Evolutionary conservation across 768 basidiomycete species (phyloP), one percentile per base, ranked within the genome.

Genomic region (Termitomyces sp.): DNA sequence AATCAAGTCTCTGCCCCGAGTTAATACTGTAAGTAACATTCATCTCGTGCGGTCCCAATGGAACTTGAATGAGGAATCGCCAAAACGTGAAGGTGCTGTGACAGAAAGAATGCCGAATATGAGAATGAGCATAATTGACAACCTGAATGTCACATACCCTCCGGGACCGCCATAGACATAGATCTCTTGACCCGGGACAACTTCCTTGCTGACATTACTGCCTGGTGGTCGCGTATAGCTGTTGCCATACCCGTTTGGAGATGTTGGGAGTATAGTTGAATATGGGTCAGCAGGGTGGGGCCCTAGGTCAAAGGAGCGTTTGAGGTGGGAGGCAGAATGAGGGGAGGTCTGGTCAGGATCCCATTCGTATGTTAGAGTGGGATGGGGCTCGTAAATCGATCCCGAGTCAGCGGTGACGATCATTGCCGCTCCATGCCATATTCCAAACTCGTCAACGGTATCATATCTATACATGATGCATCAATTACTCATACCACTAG

Each of bases 401-500:
- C 89, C 89, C 24, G 84, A 78, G 69, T 94, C 92, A 24, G 88
- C 83, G 47, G 92, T 92, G 62, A 98, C 93, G 56, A 98, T 80
- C 71, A 99, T 73, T 12, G 85, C 92, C 13, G 89, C 91, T 7
- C 94, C 96, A 60, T 87, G 81, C 92, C 94, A 99, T 36, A 94
- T 74, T 18, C 86, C 84, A 24, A 82, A 75, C 59, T 85, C 76
- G 63, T 91, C 87, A 26, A 91, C 82, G 0, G 94, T 98, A 67
- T 98, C 94, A 66, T 93, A 98, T 43, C 90, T 85, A 60, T 38
- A 56, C 32, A 46, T 56, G 47, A 26, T 55, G 32, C 52, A 56
- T 46, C 4, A 33, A 18, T 48, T 53, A 13, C 36, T 48, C 8
- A 36, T 20, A 48, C 54, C 36, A 32, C 49, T 45, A 46, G 50